Base-by-base conservation (phyloP, 73 alveolate species). In the Halteria grandinella region DNA sequence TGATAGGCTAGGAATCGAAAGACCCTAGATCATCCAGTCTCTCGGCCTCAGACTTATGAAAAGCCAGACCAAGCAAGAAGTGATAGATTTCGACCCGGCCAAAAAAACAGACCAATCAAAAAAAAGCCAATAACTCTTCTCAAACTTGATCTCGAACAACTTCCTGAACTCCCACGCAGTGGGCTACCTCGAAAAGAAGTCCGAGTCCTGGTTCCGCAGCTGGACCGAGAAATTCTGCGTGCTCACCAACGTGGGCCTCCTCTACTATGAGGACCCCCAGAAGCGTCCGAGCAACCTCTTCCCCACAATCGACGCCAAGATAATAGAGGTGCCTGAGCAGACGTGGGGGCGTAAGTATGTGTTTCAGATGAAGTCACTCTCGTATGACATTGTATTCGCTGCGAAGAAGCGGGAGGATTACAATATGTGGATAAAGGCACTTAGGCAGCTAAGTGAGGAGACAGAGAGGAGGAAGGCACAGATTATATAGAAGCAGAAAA, bases 171-270 rank as follows among this genome's bases (percentile, higher is more conserved):
- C 89, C 1, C 51, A 52, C 1, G 20, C 48, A 29, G 43, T 43
- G 44, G 89, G 89, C 31, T 63, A 79, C 50, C 39, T 79, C 34
- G 55, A 45, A 23, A 79, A 79, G 69, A 29, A 63, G 15, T 47
- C 89, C 1, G 89, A 79, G 6, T 20, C 44, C 17, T 63, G 83
- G 83, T 79, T 79, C 62, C 64, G 60, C 44, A 17, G 62, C 1
- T 79, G 89, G 89, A 32, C 69, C 21, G 76, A 79, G 63, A 79
- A 79, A 33, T 79, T 66, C 70, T 63, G 82, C 24, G 83, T 79
- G 5, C 36, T 79, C 1, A 79, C 89, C 12, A 79, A 79, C 29
- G 83, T 79, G 6, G 89, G 89, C 34, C 58, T 79, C 6, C 69
- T 79, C 2, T 79, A 79, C 57, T 79, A 66, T 48, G 52, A 79